Evolutionary conservation across 2,329 filamentous ascomycete genomes (phyloP).

Genomic region (Pyrenochaeta sp.): DNA sequence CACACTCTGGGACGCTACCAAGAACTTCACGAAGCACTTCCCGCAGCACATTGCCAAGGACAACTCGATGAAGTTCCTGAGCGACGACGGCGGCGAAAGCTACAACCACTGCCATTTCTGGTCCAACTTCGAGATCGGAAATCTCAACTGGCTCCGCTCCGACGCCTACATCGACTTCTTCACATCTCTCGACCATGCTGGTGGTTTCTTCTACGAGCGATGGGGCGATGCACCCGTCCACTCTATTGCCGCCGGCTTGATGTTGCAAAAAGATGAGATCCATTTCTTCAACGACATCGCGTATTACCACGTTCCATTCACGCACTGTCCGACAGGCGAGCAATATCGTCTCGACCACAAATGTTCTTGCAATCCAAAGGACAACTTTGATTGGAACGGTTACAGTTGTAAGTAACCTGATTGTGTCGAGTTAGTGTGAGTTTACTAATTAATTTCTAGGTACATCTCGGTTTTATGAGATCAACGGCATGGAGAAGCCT

Average conservation of each 20-base stretch:
- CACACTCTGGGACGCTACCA: conserved; percentile 92
- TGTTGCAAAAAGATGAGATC: conserved; percentile 91
- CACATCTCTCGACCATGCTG: conserved; percentile 83
- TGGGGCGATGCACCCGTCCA: conserved; percentile 98
- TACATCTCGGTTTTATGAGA: conserved; percentile 84
- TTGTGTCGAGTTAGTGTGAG: too few relatives aligned
- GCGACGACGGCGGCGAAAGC: conserved; percentile 86
- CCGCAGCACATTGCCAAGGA: conserved; percentile 85
- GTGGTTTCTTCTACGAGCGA: conserved; percentile 98
- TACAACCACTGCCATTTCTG: conserved; percentile 99
- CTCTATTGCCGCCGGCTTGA: conserved; percentile 89
- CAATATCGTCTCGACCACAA: conserved; percentile 82
- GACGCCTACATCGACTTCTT: conserved; percentile 92
- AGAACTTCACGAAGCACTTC: conserved; percentile 90
- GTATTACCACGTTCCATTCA: conserved; percentile 98
- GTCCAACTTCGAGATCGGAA: conserved; percentile 99
- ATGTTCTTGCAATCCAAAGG: conserved; percentile 92
- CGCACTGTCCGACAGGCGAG: conserved; percentile 93
- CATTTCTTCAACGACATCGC: conserved; percentile 99
- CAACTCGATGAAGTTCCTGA: conserved; percentile 91
- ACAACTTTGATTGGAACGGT: conserved; percentile 99
- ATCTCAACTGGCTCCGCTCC: conserved; percentile 90
- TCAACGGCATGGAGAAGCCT: conserved; percentile 83
- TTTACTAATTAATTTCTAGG: conserved; percentile 64
- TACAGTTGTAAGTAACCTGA: conserved; percentile 81